A percentile compares a stretch with the other conserved stretches of the same genome.
Evolutionary conservation across 352 stramenopile genomes (phyloP).

Genomic region (Globisporangium uncinulatum): DNA sequence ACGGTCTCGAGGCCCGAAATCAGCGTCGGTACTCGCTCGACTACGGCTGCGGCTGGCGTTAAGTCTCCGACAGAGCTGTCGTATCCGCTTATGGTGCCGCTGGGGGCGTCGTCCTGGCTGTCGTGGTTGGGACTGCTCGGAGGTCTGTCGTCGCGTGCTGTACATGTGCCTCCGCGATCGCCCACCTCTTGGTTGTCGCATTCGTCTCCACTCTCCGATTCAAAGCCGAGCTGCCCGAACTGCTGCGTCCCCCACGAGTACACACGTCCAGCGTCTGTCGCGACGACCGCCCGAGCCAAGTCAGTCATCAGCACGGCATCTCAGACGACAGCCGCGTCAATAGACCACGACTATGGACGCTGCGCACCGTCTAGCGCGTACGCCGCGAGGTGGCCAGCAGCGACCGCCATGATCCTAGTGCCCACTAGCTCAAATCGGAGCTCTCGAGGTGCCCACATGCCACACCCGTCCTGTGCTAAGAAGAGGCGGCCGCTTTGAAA

Average conservation of each 20-base stretch:
- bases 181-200: constrained; percentile 1
- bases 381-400: constrained; percentile 40
- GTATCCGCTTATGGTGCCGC: too few species aligned
- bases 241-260: constrained; percentile 54
- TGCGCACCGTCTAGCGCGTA: constrained; percentile 54
- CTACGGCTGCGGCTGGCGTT: constrained; percentile 14
- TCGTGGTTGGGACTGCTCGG: not conserved
- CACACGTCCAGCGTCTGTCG: constrained; percentile 31
- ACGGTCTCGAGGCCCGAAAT: constrained; percentile 18
- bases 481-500: constrained; percentile 50
- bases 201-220: constrained; percentile 1
- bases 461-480: constrained; percentile 41
- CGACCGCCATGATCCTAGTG: constrained; percentile 28
- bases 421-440: constrained; percentile 12
- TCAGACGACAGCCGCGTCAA: too few species aligned
- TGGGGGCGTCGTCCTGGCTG: too few species aligned
- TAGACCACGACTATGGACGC: too few species aligned
- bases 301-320: too few species aligned
- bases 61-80: too few species aligned
- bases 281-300: too few species aligned
- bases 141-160: constrained; percentile 3
- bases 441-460: constrained; percentile 45
- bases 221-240: constrained; percentile 55
- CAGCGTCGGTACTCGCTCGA: constrained; percentile 16
- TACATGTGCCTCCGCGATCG: too few species aligned